phyloP scores from a whole-genome alignment of 495 filamentous ascomycete species.

The Aspergillus cristatus region DNA sequence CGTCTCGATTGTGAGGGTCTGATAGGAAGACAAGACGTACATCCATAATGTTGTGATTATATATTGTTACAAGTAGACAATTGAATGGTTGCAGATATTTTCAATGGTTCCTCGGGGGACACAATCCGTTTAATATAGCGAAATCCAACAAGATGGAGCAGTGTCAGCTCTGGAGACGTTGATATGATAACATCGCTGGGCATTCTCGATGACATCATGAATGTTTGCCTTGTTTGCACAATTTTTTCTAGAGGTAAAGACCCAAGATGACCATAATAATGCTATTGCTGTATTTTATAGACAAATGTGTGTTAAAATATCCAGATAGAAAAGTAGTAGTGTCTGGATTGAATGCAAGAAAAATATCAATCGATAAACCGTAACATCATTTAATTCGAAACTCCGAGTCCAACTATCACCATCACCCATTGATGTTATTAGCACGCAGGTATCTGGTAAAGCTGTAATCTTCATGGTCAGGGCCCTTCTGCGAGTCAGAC shows the following conservation, averaged over 20 bases:
- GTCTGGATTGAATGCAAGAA: no score
- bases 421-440: slow-evolving; percentile 26
- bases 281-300: no score
- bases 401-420: neutral
- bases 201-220: neutral
- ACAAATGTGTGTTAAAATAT: no score
- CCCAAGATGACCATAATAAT: no score
- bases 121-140: no score
- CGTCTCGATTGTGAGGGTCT: neutral
- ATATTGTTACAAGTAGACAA: no score
- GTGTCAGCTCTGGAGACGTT: no score
- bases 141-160: no score
- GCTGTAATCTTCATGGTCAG: slow-evolving; percentile 35
- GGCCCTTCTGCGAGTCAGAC: slow-evolving; percentile 15
- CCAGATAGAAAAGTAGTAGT: no score
- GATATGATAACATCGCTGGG: neutral
- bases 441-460: slow-evolving; percentile 40
- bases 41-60: slow-evolving; percentile 8
- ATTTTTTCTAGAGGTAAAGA: neutral
- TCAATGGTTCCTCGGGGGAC: no score
- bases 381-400: no score
- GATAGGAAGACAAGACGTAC: slow-evolving; percentile 5
- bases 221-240: neutral
- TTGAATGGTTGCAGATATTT: no score
- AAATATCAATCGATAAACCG: neutral